These are phyloP conservation scores for Nicotiana paniculata DNA, from an alignment of 257 asterid genomes.

Conservation along the genomic window DNA sequence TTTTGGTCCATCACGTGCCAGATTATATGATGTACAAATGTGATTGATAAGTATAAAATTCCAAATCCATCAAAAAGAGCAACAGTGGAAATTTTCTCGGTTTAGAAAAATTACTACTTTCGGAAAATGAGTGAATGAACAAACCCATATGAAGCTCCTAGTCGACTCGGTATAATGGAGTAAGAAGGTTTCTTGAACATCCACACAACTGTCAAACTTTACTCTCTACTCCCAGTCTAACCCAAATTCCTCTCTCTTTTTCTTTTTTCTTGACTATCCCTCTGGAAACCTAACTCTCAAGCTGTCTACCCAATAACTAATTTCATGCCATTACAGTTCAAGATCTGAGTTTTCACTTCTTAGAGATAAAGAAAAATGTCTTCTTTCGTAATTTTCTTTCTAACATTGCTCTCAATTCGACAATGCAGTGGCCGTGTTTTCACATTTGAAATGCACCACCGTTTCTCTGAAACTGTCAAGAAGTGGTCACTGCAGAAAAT, in stretches of 20 bases:
- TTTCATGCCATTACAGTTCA: conserved; percentile 8
- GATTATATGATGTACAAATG: no score
- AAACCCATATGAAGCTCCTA: background rate
- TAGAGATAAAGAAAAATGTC: conserved; percentile 28
- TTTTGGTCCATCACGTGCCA: no score
- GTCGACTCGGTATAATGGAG: background rate
- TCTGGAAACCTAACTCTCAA: conserved; percentile 1
- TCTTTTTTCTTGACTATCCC: background rate
- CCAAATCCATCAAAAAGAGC: background rate
- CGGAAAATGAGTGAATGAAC: background rate
- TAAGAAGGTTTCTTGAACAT: background rate
- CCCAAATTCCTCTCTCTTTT: background rate
- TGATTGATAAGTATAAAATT: background rate
- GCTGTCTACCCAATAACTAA: background rate
- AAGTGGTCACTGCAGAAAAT: conserved; percentile 31
- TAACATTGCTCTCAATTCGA: conserved; percentile 15
- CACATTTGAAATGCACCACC: conserved; percentile 78
- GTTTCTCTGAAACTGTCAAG: conserved; percentile 71
- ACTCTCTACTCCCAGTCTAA: background rate
- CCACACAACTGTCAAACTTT: background rate
- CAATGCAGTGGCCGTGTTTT: conserved; percentile 38
- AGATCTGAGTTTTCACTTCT: conserved; percentile 1
- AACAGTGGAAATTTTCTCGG: background rate
- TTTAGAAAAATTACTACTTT: background rate
- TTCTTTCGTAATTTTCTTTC: conserved; percentile 22